Conservation (phyloP, 2,329 filamentous ascomycete species). For the Ascochyta fabae region DNA sequence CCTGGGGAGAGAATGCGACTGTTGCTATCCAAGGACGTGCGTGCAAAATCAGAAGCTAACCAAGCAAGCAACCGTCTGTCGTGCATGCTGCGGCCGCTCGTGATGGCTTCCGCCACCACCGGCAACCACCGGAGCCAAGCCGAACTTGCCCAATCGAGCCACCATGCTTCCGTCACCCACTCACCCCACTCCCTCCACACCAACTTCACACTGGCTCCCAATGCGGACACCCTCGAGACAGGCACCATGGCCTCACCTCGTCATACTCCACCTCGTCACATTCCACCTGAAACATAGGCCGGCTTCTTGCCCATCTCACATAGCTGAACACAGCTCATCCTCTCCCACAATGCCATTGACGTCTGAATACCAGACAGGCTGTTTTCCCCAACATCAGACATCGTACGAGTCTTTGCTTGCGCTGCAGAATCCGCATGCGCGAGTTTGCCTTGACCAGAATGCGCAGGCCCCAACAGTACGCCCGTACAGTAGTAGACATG, state of each 20-base stretch:
- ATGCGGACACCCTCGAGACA: background rate
- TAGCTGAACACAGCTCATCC: conserved; percentile 1
- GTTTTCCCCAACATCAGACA: background rate
- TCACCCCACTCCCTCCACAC: background rate
- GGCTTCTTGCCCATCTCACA: background rate
- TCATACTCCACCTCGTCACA: background rate
- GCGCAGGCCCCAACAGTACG: background rate
- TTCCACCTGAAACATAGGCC: background rate
- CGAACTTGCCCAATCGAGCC: background rate
- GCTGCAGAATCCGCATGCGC: background rate
- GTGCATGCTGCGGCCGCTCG: conserved; percentile 5
- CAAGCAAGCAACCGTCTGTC: conserved; percentile 18
- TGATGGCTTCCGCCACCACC: conserved; percentile 1
- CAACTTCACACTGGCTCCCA: background rate
- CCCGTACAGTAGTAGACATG: background rate
- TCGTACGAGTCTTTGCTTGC: background rate
- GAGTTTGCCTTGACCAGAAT: background rate
- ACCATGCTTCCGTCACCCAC: background rate
- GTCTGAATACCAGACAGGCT: background rate
- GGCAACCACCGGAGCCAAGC: background rate
- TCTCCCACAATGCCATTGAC: background rate
- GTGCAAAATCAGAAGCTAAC: conserved; percentile 1
- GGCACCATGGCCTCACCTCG: background rate
- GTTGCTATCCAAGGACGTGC: conserved; percentile 17
- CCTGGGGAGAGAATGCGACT: background rate